Conservation (phyloP, 495 filamentous ascomycete species). For the Lasiosphaeris hirsuta region DNA sequence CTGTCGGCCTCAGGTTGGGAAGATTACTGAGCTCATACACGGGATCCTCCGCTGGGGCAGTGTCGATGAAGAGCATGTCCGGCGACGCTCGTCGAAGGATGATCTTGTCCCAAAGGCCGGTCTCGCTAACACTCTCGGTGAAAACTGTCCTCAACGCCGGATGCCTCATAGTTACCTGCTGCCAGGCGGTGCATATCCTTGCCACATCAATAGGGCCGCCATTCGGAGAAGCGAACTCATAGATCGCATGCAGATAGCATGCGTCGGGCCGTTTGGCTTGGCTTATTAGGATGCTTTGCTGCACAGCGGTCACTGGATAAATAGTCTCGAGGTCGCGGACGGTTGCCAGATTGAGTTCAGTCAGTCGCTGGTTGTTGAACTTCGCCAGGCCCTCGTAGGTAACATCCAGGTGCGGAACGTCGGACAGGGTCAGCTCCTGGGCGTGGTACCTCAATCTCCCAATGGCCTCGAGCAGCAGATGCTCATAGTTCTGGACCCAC, state of each 20-base stretch:
- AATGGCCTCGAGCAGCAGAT: slow-evolving; percentile 50
- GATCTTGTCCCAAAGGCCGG: slow-evolving; percentile 40
- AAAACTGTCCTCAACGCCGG: slow-evolving; percentile 44
- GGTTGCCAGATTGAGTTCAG: slow-evolving; percentile 45
- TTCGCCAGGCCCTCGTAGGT: slow-evolving; percentile 55
- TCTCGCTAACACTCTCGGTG: slow-evolving; percentile 38
- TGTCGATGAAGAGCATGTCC: slow-evolving; percentile 48
- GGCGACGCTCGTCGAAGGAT: slow-evolving; percentile 41
- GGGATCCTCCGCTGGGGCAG: slow-evolving; percentile 37
- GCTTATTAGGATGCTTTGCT: slow-evolving; percentile 64
- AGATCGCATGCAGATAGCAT: slow-evolving; percentile 61
- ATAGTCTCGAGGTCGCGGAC: slow-evolving; percentile 46
- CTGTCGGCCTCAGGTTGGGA: slow-evolving; percentile 31
- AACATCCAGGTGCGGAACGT: slow-evolving; percentile 61
- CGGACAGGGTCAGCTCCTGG: slow-evolving; percentile 55
- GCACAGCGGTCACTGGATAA: slow-evolving; percentile 66
- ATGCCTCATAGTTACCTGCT: slow-evolving; percentile 37
- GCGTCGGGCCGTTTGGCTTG: slow-evolving; percentile 53
- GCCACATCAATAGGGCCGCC: slow-evolving; percentile 38
- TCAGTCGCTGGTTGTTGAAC: slow-evolving; percentile 49
- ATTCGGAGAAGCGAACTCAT: slow-evolving; percentile 49
- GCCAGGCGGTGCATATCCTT: slow-evolving; percentile 45
- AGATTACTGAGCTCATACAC: slow-evolving; percentile 41
- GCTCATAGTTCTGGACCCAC: slow-evolving; percentile 60
- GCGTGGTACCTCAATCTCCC: slow-evolving; percentile 46